phyloP scores from a whole-genome alignment of 140 eudicot species.

The Cichorium intybus region DNA sequence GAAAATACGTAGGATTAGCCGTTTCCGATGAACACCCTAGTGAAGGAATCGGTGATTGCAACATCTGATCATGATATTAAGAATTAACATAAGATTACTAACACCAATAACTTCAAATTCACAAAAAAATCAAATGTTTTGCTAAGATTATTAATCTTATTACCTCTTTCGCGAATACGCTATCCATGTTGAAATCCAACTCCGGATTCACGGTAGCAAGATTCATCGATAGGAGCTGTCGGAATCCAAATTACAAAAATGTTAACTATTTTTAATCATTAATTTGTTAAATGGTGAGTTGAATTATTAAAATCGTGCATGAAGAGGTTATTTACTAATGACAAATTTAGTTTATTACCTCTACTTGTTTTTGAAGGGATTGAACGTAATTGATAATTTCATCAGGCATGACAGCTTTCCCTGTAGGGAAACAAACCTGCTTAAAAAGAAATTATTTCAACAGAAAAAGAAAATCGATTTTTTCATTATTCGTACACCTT shows the following conservation, averaged over 20 bases:
- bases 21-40: constrained; percentile 49
- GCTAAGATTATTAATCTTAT: constrained; percentile 11
- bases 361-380: constrained; percentile 78
- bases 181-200: constrained; percentile 67
- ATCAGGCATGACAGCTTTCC: constrained; percentile 97
- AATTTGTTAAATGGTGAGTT: not conserved
- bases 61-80: constrained; percentile 45
- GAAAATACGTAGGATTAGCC: constrained; percentile 41
- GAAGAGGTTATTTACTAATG: not conserved
- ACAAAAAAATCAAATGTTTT: too few species aligned
- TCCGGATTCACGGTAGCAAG: constrained; percentile 76
- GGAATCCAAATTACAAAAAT: constrained; percentile 1
- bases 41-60: constrained; percentile 40
- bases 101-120: not conserved
- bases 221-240: constrained; percentile 90
- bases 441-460: too few species aligned
- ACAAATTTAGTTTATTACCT: constrained; percentile 22
- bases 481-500: too few species aligned
- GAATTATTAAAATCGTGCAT: not conserved
- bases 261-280: constrained; percentile 6
- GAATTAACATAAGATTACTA: not conserved
- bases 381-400: constrained; percentile 95
- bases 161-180: constrained; percentile 67
- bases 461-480: too few species aligned
- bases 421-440: too few species aligned